phyloP scores from a whole-genome alignment of 495 filamentous ascomycete species.

The Sordaria brevicollis region DNA sequence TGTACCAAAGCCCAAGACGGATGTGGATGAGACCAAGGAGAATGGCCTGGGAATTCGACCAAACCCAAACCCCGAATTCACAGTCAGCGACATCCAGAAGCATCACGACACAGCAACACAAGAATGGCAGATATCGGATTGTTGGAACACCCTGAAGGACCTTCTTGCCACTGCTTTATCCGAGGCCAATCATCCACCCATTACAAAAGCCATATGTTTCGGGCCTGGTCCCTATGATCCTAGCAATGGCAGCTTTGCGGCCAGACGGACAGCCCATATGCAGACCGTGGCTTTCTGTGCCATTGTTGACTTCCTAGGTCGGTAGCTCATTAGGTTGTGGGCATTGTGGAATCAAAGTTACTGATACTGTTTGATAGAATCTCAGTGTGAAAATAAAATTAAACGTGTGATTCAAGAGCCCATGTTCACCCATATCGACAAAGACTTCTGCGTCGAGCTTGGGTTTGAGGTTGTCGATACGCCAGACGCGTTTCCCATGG shows the following conservation, averaged over 20 bases:
- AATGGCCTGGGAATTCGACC: constrained; percentile 6
- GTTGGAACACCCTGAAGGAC: constrained; percentile 11
- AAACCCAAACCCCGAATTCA: constrained; percentile 19
- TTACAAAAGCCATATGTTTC: constrained; percentile 33
- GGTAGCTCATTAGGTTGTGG: not conserved
- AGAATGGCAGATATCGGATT: constrained; percentile 7
- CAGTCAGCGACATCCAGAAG: constrained; percentile 9
- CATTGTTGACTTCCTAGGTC: constrained; percentile 37
- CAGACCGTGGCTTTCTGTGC: constrained; percentile 53
- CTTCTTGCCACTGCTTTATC: constrained; percentile 3
- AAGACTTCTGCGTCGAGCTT: constrained; percentile 41
- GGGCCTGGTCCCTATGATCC: constrained; percentile 36
- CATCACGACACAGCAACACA: constrained; percentile 12
- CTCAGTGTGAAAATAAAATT: constrained; percentile 11
- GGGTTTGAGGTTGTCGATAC: constrained; percentile 45
- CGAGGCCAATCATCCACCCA: constrained; percentile 1
- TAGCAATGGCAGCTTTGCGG: constrained; percentile 20
- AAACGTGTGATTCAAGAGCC: constrained; percentile 59
- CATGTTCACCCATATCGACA: constrained; percentile 53
- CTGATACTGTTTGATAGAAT: constrained; percentile 9
- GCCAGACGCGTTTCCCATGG: constrained; percentile 45
- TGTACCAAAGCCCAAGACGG: not conserved
- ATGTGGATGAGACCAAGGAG: not conserved
- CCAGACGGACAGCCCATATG: constrained; percentile 27
- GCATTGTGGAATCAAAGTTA: not conserved